These are phyloP conservation scores for Amyloporia xantha DNA, from an alignment of 768 basidiomycete genomes.

Conservation along the genomic window DNA sequence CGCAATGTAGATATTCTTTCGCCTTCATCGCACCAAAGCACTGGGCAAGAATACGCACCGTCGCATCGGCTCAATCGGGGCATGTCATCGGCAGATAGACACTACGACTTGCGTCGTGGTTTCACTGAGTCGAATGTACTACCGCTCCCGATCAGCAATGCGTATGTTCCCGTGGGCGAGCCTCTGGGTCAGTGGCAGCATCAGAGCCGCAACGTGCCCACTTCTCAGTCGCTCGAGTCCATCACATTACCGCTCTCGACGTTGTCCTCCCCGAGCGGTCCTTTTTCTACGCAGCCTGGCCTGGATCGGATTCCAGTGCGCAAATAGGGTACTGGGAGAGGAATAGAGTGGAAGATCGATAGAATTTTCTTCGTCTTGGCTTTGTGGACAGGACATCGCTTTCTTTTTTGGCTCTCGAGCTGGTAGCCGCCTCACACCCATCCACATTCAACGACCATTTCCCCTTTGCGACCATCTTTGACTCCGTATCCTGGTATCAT, in stretches of 20 bases:
- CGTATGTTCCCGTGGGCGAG: conserved; percentile 3
- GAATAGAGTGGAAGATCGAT: conserved; percentile 10
- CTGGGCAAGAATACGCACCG: conserved; percentile 26
- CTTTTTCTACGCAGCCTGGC: conserved; percentile 20
- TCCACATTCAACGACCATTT: no score
- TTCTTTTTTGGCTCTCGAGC: not conserved
- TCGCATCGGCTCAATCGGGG: conserved; percentile 13
- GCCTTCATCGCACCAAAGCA: conserved; percentile 24
- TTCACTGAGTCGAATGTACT: conserved; percentile 19
- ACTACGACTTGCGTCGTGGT: conserved; percentile 15
- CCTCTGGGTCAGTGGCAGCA: conserved; percentile 5
- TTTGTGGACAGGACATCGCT: not conserved
- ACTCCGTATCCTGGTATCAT: no score
- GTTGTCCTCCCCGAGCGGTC: conserved; percentile 16
- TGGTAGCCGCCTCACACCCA: no score
- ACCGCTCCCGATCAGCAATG: conserved; percentile 23
- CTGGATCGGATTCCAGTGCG: not conserved
- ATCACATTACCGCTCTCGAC: conserved; percentile 21
- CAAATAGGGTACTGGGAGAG: conserved; percentile 16
- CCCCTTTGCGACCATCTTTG: no score
- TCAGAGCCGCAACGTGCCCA: conserved; percentile 19
- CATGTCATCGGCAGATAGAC: conserved; percentile 20
- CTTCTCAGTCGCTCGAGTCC: conserved; percentile 10
- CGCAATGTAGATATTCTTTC: conserved; percentile 27
- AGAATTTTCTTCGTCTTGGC: not conserved